Conservation (phyloP, 2,329 filamentous ascomycete species). For the Orbilia javanica region DNA sequence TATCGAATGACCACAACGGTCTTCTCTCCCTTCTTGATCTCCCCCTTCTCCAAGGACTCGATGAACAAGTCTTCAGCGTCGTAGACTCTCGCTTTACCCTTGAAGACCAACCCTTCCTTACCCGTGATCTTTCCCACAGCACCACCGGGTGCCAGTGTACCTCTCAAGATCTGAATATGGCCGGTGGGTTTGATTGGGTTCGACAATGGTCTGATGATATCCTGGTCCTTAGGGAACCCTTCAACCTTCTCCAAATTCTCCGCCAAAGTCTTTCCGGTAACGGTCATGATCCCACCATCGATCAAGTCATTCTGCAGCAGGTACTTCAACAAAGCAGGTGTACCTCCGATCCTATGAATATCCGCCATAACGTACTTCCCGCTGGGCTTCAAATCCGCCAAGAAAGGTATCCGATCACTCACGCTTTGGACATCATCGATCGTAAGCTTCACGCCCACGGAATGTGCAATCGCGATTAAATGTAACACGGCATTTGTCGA, state of each 20-base stretch:
- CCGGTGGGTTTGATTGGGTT: constrained; percentile 79
- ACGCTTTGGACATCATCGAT: constrained; percentile 89
- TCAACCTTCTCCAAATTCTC: constrained; percentile 73
- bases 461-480: constrained; percentile 84
- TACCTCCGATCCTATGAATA: constrained; percentile 71
- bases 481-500: constrained; percentile 89
- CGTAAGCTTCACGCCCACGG: constrained; percentile 82
- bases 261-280: constrained; percentile 72
- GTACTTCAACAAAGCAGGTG: constrained; percentile 72
- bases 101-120: constrained; percentile 78
- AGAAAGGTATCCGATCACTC: constrained; percentile 81
- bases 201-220: constrained; percentile 76
- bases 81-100: constrained; percentile 77
- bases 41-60: constrained; percentile 74
- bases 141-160: constrained; percentile 77
- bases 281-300: constrained; percentile 73
- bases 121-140: constrained; percentile 82
- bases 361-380: constrained; percentile 75
- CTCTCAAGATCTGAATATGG: constrained; percentile 79
- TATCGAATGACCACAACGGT: constrained; percentile 82
- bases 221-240: constrained; percentile 76
- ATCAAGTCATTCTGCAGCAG: constrained; percentile 72
- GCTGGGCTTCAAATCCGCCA: constrained; percentile 85
- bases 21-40: constrained; percentile 81
- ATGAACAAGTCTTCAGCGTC: constrained; percentile 79